These are phyloP conservation scores for Myxozyma kluyveri DNA, from an alignment of 805 yeast species.

Conservation along the genomic window DNA sequence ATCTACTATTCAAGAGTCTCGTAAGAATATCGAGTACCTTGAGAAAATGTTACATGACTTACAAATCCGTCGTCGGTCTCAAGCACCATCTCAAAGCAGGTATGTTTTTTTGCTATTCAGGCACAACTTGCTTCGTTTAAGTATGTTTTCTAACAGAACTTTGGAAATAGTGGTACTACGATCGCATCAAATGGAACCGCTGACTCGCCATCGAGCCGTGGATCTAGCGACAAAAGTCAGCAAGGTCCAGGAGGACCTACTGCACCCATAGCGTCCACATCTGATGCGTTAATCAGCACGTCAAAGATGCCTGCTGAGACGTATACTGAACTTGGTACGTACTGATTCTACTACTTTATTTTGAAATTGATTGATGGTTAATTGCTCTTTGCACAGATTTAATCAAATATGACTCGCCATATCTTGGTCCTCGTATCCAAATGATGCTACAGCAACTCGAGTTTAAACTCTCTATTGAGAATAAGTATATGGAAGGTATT, in stretches of 20 bases:
- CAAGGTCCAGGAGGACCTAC: too few species aligned
- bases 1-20: conserved; percentile 85
- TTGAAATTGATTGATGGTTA: background rate
- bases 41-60: conserved; percentile 71
- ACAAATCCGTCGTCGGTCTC: conserved; percentile 39
- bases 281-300: background rate
- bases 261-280: too few species aligned
- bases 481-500: conserved; percentile 88
- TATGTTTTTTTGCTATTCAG: background rate
- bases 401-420: conserved; percentile 88
- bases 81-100: background rate
- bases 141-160: background rate
- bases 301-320: background rate
- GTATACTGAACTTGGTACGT: conserved; percentile 29
- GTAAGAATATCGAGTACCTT: conserved; percentile 83
- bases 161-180: too few species aligned
- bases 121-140: background rate
- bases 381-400: conserved; percentile 50
- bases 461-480: conserved; percentile 89
- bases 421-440: conserved; percentile 90
- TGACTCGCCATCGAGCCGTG: too few species aligned
- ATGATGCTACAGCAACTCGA: conserved; percentile 93
- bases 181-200: too few species aligned
- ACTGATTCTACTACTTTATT: background rate
- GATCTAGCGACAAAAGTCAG: too few species aligned